These are phyloP conservation scores for Fusarium sarcochroum DNA, from an alignment of 2,329 filamentous ascomycete genomes.

Conservation along the genomic window DNA sequence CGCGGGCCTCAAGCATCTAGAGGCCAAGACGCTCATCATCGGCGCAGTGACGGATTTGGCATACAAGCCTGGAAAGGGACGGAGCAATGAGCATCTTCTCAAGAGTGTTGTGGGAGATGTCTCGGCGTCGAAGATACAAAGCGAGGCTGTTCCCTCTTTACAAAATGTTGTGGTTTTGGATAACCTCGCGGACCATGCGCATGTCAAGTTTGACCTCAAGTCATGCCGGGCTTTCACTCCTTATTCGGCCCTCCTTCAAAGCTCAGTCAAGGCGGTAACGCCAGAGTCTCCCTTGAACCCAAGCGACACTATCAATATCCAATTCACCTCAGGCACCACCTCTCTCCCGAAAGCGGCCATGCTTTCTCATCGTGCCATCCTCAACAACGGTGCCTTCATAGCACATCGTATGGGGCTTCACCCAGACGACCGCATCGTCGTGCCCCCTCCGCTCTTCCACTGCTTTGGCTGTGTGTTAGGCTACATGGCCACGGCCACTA, in stretches of 20 bases:
- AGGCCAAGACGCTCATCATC: conserved; percentile 81
- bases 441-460: conserved; percentile 87
- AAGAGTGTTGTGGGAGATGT: conserved; percentile 61
- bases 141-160: conserved; percentile 75
- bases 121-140: conserved; percentile 50
- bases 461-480: conserved; percentile 94
- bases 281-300: conserved; percentile 66
- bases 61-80: conserved; percentile 69
- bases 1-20: conserved; percentile 82
- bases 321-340: conserved; percentile 97
- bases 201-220: conserved; percentile 61
- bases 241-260: conserved; percentile 58
- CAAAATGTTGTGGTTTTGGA: conserved; percentile 81
- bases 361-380: conserved; percentile 85
- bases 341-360: conserved; percentile 92
- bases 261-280: conserved; percentile 52
- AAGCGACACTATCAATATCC: conserved; percentile 89
- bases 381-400: conserved; percentile 93
- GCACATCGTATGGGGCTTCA: conserved; percentile 87
- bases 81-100: conserved; percentile 67
- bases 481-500: conserved; percentile 94
- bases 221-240: conserved; percentile 60
- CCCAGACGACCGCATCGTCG: conserved; percentile 81
- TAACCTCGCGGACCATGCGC: conserved; percentile 72
- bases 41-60: conserved; percentile 90